Conservation (phyloP, 495 filamentous ascomycete species). For the Annulohypoxylon nitens region DNA sequence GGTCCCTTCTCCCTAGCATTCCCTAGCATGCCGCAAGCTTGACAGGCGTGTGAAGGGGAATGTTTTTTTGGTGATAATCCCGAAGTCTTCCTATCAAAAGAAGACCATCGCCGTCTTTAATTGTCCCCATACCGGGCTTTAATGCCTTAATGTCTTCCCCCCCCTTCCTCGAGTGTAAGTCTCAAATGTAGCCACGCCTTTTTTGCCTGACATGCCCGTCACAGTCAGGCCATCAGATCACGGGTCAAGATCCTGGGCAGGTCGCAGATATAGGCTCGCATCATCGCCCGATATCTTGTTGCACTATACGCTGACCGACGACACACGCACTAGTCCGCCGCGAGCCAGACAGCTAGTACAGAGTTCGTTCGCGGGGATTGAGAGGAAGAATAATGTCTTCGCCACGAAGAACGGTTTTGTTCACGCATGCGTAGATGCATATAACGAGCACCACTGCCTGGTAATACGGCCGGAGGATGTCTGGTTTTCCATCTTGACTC, state of each 20-base stretch:
- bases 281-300: slow-evolving; percentile 43
- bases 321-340: slow-evolving; percentile 45
- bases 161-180: slow-evolving; percentile 16
- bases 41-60: slow-evolving; percentile 31
- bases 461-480: slow-evolving; percentile 71
- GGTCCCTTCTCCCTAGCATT: slow-evolving; percentile 20
- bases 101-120: slow-evolving; percentile 24
- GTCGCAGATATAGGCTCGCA: slow-evolving; percentile 43
- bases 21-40: slow-evolving; percentile 24
- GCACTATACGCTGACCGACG: slow-evolving; percentile 46
- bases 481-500: slow-evolving; percentile 70
- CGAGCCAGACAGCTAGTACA: slow-evolving; percentile 49
- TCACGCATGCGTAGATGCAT: slow-evolving; percentile 63
- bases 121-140: slow-evolving; percentile 15
- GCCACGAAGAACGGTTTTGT: slow-evolving; percentile 66
- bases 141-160: slow-evolving; percentile 10
- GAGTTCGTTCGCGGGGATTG: slow-evolving; percentile 50
- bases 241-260: slow-evolving; percentile 47
- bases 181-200: slow-evolving; percentile 43
- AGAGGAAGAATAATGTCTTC: slow-evolving; percentile 51
- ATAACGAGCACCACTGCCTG: slow-evolving; percentile 67
- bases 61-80: slow-evolving; percentile 35
- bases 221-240: slow-evolving; percentile 48
- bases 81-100: slow-evolving; percentile 29
- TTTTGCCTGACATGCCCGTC: slow-evolving; percentile 47